Percentiles rank a stretch among this genome's conserved stretches.
These are phyloP conservation scores for Pythium dissimile DNA, from an alignment of 352 stramenopile genomes.

Conservation along the genomic window DNA sequence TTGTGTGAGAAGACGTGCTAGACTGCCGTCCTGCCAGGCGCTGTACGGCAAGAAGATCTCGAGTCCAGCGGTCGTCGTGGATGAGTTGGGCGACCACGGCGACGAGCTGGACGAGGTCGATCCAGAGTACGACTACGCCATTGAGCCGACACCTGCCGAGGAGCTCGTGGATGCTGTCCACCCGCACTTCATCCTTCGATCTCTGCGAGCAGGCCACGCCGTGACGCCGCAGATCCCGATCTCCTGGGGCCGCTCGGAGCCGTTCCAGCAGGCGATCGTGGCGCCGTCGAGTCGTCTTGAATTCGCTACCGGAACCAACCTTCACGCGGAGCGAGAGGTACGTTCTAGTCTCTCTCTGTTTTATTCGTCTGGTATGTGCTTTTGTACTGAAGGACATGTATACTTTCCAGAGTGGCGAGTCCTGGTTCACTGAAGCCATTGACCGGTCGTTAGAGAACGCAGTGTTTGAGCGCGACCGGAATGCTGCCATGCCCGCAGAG, in stretches of 20 bases:
- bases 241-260: conserved; percentile 11
- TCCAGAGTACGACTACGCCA: not conserved
- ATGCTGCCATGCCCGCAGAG: conserved; percentile 41
- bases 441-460: conserved; percentile 44
- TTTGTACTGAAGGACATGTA: not conserved
- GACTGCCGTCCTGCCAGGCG: conserved; percentile 4
- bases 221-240: conserved; percentile 3
- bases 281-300: conserved; percentile 7
- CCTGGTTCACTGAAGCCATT: conserved; percentile 20
- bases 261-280: conserved; percentile 49
- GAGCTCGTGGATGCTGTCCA: conserved; percentile 4
- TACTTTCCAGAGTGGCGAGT: too few relatives aligned
- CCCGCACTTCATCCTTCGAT: not conserved
- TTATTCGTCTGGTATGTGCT: too few relatives aligned
- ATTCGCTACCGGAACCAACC: conserved; percentile 2
- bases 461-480: conserved; percentile 36
- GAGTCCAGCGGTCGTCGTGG: not conserved
- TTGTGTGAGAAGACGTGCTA: not conserved
- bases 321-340: not conserved
- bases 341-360: too few relatives aligned
- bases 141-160: not conserved
- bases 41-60: conserved; percentile 13
- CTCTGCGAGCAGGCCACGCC: not conserved
- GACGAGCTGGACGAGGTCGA: conserved; percentile 5
- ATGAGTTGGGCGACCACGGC: conserved; percentile 6